Base-by-base conservation (phyloP, 257 asterid species). In the Nicotiana sylvestris region DNA sequence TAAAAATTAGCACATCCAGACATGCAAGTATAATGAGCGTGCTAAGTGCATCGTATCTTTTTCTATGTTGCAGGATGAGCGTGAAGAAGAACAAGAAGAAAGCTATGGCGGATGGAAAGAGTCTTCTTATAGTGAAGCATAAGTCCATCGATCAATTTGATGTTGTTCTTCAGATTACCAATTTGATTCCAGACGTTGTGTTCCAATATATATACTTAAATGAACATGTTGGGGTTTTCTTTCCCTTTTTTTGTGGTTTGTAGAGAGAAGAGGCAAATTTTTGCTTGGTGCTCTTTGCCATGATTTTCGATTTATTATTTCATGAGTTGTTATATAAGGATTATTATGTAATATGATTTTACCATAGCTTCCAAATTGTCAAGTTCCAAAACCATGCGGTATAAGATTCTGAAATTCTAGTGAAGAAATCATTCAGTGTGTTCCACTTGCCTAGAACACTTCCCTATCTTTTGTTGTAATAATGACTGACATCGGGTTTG, bases 71-170 rank as follows among this genome's bases (percentile, higher is more conserved):
- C 77, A 86, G 92, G 85, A 85, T 49, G 89, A 86, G 53, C 66
- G 77, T 82, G 77, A 30, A 2, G 35, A 32, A 30, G 89, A 68
- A 49, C 82, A 77, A 65, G 92, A 86, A 66, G 92, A 88, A 72
- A 83, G 64, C 82, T 81, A 37, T 80, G 92, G 93, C 10, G 92
- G 92, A 76, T 90, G 92, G 91, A 90, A 87, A 78, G 86, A 90
- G 49, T 87, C 94, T 83, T 70, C 88, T 1, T 78, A 84, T 30
- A 88, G 55, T 69, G 49, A 56, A 81, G 15, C 29, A 13, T 39
- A 21, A 5, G 2, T 67, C 2, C 0, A 39, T 33, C 25, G 12
- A 51, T 53, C 9, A 77, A 51, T 56, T 55, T 58, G n/a, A 29
- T 29, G 53, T 9, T 35, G 78, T 67, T 70, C 35, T 11, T 70